A percentile compares a stretch with the other conserved stretches of the same genome.
These are phyloP conservation scores for Sclerotinia nivalis DNA, from an alignment of 2,329 filamentous ascomycete species.

Conservation along the genomic window DNA sequence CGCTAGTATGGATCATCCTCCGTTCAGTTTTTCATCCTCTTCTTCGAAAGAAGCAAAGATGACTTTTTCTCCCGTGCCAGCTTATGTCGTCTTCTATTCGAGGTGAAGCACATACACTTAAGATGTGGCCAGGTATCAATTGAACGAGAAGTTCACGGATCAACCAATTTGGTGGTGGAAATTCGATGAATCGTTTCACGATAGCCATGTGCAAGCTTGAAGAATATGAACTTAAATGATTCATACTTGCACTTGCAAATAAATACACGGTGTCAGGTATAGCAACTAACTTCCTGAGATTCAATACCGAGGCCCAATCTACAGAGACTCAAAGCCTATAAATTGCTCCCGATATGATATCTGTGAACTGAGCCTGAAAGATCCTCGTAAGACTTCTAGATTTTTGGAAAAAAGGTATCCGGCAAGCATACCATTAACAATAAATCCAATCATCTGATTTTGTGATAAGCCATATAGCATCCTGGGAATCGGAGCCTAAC, in stretches of 20 bases:
- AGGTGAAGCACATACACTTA: neutral
- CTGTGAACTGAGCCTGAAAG: neutral
- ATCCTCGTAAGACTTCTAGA: neutral
- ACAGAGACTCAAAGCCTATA: neutral
- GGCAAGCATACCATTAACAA: neutral
- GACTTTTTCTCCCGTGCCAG: too few species aligned
- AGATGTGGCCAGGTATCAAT: neutral
- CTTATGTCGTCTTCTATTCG: neutral
- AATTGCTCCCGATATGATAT: neutral
- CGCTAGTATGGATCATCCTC: neutral
- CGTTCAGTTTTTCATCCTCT: neutral
- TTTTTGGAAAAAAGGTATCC: neutral
- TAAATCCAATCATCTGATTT: neutral
- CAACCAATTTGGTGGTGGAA: too few species aligned
- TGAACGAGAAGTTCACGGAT: too few species aligned
- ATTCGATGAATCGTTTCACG: too few species aligned
- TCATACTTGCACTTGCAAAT: neutral
- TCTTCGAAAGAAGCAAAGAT: neutral
- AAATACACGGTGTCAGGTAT: neutral
- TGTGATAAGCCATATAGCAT: neutral
- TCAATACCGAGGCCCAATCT: neutral
- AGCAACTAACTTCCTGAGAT: neutral
- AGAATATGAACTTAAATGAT: neutral
- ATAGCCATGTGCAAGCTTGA: neutral
- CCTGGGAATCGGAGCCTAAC: slow-evolving; percentile 62